A percentile compares a stretch with the other conserved stretches of the same genome.
Evolutionary conservation across 2,329 filamentous ascomycete genomes (phyloP).

Genomic region (Alternaria rosae): DNA sequence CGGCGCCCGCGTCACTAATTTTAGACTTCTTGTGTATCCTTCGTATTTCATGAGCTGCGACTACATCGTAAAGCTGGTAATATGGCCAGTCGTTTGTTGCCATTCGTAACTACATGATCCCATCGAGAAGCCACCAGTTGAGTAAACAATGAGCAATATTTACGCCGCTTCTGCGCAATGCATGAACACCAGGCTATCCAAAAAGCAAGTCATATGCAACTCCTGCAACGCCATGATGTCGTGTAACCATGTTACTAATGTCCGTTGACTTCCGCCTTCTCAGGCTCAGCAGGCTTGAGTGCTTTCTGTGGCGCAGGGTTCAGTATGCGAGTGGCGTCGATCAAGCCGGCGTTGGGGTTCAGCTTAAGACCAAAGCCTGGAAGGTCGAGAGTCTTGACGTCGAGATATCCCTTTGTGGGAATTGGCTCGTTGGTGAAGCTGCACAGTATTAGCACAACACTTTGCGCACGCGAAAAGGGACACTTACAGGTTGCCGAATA

Average conservation of each 20-base stretch:
- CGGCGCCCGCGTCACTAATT: constrained; percentile 39
- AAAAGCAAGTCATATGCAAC: constrained; percentile 9
- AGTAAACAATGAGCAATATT: background rate
- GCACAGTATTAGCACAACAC: background rate
- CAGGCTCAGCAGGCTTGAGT: constrained; percentile 41
- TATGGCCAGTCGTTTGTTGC: background rate
- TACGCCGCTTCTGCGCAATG: constrained; percentile 9
- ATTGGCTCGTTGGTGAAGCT: constrained; percentile 20
- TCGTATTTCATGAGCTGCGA: constrained; percentile 1
- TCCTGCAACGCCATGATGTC: constrained; percentile 15
- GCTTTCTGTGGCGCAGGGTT: constrained; percentile 65
- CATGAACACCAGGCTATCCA: constrained; percentile 9
- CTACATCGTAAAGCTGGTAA: background rate
- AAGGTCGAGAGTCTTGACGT: constrained; percentile 80
- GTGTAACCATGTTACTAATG: constrained; percentile 17
- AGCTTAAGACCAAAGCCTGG: constrained; percentile 90
- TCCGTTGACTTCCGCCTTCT: constrained; percentile 31
- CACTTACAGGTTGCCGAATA: constrained; percentile 91
- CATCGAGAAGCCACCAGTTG: background rate
- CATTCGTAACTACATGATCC: background rate
- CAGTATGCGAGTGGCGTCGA: constrained; percentile 76
- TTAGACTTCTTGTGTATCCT: constrained; percentile 25
- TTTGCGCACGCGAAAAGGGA: constrained; percentile 53
- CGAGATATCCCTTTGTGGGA: constrained; percentile 75
- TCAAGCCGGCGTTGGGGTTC: constrained; percentile 80